Conservation (phyloP, 2,329 filamentous ascomycete genomes). For the Incumbomyces delicatus region DNA sequence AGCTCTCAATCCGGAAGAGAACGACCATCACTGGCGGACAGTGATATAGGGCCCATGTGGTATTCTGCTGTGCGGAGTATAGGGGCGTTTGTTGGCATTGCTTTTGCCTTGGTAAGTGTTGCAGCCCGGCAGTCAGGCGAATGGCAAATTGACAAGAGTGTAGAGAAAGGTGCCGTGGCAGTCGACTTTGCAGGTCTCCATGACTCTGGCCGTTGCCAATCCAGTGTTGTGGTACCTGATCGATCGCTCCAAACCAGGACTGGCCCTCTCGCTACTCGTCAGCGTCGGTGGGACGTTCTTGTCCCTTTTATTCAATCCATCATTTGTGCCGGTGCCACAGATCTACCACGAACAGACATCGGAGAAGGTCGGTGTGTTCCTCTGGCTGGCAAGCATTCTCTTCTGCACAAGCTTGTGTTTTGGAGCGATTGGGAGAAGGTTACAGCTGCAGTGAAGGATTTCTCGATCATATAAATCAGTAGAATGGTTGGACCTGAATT, state of each 20-base stretch:
- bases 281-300: slow-evolving; percentile 64
- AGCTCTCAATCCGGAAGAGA: slow-evolving; percentile 11
- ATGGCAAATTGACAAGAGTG: slow-evolving; percentile 5
- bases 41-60: slow-evolving; percentile 57
- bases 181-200: slow-evolving; percentile 83
- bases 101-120: slow-evolving; percentile 67
- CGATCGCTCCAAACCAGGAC: slow-evolving; percentile 77
- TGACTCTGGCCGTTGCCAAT: slow-evolving; percentile 82
- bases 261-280: slow-evolving; percentile 66
- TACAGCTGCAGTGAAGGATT: slow-evolving; percentile 30
- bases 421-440: slow-evolving; percentile 79
- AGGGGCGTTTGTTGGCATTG: slow-evolving; percentile 62
- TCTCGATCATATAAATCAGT: no score
- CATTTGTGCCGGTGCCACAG: slow-evolving; percentile 63
- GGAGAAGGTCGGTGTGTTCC: slow-evolving; percentile 53
- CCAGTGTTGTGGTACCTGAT: slow-evolving; percentile 94
- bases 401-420: slow-evolving; percentile 95
- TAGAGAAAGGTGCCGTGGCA: slow-evolving; percentile 87
- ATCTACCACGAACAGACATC: slow-evolving; percentile 26
- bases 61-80: slow-evolving; percentile 60
- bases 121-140: not conserved
- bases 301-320: slow-evolving; percentile 65
- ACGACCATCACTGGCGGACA: slow-evolving; percentile 19
- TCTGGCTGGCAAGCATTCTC: slow-evolving; percentile 86
- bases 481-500: no score